These are phyloP conservation scores for Cercospora janseana DNA, from an alignment of 2,329 filamentous ascomycete genomes.

Conservation along the genomic window DNA sequence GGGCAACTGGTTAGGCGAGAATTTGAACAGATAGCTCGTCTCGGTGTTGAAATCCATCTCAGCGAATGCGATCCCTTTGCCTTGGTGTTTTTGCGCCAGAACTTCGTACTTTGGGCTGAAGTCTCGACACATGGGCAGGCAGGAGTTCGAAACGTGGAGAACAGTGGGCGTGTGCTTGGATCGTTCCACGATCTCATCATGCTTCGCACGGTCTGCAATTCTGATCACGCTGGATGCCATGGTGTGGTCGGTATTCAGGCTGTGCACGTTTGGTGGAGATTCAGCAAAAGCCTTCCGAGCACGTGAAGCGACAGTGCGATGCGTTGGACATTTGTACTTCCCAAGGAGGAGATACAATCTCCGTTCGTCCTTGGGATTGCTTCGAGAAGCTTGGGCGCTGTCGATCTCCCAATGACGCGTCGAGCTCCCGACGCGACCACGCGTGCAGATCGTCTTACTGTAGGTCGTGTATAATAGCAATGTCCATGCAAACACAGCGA, in stretches of 20 bases:
- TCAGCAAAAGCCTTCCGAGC: neutral
- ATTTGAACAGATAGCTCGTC: constrained; percentile 27
- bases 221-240: constrained; percentile 15
- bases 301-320: too few relatives aligned
- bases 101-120: constrained; percentile 22
- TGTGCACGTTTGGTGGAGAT: neutral
- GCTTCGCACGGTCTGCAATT: constrained; percentile 19
- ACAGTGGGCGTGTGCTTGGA: constrained; percentile 31
- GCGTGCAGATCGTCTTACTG: neutral
- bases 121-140: constrained; percentile 24
- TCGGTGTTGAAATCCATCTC: constrained; percentile 25
- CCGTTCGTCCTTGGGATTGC: constrained; percentile 3
- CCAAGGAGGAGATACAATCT: neutral
- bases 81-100: constrained; percentile 14
- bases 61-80: constrained; percentile 19
- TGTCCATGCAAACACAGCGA: neutral
- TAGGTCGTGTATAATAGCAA: neutral
- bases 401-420: constrained; percentile 5
- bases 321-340: too few relatives aligned
- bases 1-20: constrained; percentile 28
- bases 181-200: constrained; percentile 26
- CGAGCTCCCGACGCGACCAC: neutral
- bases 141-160: constrained; percentile 48
- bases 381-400: constrained; percentile 4
- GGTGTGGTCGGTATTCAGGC: neutral